Base-by-base conservation (phyloP, 2,329 filamentous ascomycete genomes). In the Fusarium virguliforme region DNA sequence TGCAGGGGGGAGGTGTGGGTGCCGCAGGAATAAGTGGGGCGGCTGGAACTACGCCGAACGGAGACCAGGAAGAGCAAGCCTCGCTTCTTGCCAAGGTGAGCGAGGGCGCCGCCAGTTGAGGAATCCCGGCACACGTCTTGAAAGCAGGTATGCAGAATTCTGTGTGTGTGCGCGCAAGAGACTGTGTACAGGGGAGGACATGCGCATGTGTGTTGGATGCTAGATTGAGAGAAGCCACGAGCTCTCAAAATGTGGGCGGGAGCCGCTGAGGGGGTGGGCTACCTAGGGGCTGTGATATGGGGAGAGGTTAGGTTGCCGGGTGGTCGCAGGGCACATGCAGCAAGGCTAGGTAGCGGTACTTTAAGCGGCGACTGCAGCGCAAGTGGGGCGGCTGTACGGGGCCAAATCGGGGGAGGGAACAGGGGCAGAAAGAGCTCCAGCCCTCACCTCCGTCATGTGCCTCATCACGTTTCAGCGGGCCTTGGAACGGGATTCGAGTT, bases 301-400 rank as follows among this genome's bases (percentile, higher is more conserved):
- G 62, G 48, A 57, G 54, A 57, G 38, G 51, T 61, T 34, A 55
- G 38, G 72, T 68, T 72, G 34, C 57, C 48, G 59, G 41, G 22
- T 15, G 57, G 22, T 46, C 38, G 35, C 63, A 65, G 55, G 62
- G 53, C 51, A 72, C 72, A 50, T 70, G 22, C 43, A 62, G 71
- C 65, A 74, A 67, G 72, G 72, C 68, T 73, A 55, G 72, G 67
- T 73, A 55, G 67, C 53, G 54, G 50, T 70, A 70, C 67, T 62
- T 65, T 18, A 54, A 60, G 58, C 32, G 58, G 57, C 67, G 57
- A 57, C 56, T 69, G 56, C 60, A 51, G 51, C 67, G 56, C 60
- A 51, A 43, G 64, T 62, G 64, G 60, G 60, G 43, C 56, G 34
- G 34, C 57, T 67, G 57, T 48, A 69, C 51, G 63, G 60, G 67